Base-by-base conservation (phyloP, 1,284 basidiomycete species). In the Singerocomus inundabilis region DNA sequence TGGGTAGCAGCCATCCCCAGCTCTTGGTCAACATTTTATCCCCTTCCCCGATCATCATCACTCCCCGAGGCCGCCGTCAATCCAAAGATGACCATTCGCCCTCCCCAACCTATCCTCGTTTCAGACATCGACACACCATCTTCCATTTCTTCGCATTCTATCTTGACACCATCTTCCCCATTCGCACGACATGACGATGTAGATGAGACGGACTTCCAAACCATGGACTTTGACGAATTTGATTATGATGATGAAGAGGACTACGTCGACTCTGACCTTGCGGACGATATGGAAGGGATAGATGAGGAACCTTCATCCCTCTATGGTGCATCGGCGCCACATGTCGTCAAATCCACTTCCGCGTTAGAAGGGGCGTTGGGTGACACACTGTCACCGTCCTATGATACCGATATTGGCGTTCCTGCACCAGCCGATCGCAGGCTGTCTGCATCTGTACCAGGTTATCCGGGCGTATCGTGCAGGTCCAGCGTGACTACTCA, bases 241-340 rank as follows among this genome's bases (percentile, higher is more conserved):
- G 63, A 68, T 4, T 56, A 38, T 38, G 66, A 65, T 4, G 68
- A 70, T 33, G 65, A 69, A 4, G 68, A 66, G 0, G 68, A 70
- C 26, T 67, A 56, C 31, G 11, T 57, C 13, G 65, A 67, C 26
- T 68, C 63, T 12, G 64, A 66, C 30, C 66, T 58, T 49, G 51
- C 53, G 26, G 64, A 70, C 46, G 67, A 68, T 28, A 65, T 67
- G 64, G 66, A 69, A 6, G 55, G 55, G 37, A 48, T 56, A 31
- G 66, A 64, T 10, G 67, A 55, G 39, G 45, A 38, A 6, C 48
- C 40, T 37, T 58, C 60, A 24, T 46, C 50, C 15, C 45, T 60
- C 44, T 64, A 69, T 15, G 47, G 55, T 29, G 51, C 52, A 36
- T 53, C 56, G 2, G 54, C 46, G n/a, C 61, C 59, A 5, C 63